Percentiles rank a stretch among this genome's conserved stretches.
These are phyloP conservation scores for Phytophthora capsici DNA, from an alignment of 352 stramenopile genomes.

Conservation along the genomic window DNA sequence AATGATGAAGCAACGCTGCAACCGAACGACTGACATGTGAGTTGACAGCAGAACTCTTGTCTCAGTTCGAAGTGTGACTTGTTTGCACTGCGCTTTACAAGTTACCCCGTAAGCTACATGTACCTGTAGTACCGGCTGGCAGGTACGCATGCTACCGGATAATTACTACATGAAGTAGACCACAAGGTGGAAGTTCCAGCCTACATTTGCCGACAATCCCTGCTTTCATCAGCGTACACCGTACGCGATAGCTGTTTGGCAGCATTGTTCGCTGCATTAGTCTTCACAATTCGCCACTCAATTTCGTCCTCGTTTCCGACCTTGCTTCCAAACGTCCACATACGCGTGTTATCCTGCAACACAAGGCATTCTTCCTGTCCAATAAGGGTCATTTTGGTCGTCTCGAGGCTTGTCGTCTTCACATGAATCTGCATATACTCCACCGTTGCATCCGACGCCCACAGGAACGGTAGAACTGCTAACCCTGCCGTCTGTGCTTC, in stretches of 20 bases:
- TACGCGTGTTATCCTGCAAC: slow-evolving; percentile 45
- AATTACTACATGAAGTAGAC: neutral
- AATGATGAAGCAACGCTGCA: slow-evolving; percentile 8
- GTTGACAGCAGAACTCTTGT: neutral
- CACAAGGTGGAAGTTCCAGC: too few relatives aligned
- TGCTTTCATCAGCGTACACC: slow-evolving; percentile 20
- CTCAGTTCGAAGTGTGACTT: neutral
- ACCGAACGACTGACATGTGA: slow-evolving; percentile 9
- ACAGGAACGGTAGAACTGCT: slow-evolving; percentile 18
- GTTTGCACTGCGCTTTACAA: neutral
- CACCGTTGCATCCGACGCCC: slow-evolving; percentile 36
- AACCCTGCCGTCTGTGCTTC: slow-evolving; percentile 29
- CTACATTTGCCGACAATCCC: too few relatives aligned
- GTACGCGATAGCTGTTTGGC: slow-evolving; percentile 36
- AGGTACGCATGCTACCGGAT: neutral
- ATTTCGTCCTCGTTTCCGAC: slow-evolving; percentile 40
- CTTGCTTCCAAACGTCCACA: slow-evolving; percentile 44
- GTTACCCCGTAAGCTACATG: neutral
- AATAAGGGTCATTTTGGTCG: slow-evolving; percentile 49
- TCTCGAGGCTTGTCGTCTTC: slow-evolving; percentile 43
- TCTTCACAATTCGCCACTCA: slow-evolving; percentile 47
- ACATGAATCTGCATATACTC: slow-evolving; percentile 49
- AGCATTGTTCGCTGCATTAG: slow-evolving; percentile 33
- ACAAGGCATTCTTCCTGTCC: slow-evolving; percentile 44
- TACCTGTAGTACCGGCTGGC: too few relatives aligned